Evolutionary conservation across 2,329 filamentous ascomycete species (phyloP).

Genomic region (Cadophora gregata): DNA sequence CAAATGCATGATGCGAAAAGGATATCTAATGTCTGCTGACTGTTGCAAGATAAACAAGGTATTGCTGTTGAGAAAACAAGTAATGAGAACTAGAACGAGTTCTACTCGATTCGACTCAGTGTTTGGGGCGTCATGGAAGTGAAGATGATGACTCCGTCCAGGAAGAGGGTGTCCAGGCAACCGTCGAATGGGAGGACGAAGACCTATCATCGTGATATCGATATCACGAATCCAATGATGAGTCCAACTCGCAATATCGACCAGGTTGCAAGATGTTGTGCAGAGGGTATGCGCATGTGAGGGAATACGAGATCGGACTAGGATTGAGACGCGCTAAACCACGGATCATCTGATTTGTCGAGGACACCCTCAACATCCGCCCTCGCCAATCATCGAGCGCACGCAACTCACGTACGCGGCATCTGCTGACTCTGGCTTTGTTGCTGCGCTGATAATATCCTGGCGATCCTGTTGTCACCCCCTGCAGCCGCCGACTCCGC

Average conservation of each 20-base stretch:
- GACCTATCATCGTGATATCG: conserved; percentile 12
- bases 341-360: conserved; percentile 37
- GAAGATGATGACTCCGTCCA: conserved; percentile 1
- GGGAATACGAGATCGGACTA: conserved; percentile 34
- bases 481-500: conserved; percentile 36
- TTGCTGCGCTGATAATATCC: conserved; percentile 37
- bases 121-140: conserved; percentile 1
- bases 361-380: conserved; percentile 39
- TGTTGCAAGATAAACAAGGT: conserved; percentile 21
- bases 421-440: conserved; percentile 42
- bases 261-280: conserved; percentile 24
- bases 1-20: conserved; percentile 21
- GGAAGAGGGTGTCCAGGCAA: conserved; percentile 23
- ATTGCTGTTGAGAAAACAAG: conserved; percentile 15
- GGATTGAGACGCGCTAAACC: conserved; percentile 32
- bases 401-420: conserved; percentile 37
- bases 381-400: conserved; percentile 34
- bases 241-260: conserved; percentile 5
- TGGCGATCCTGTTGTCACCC: conserved; percentile 36
- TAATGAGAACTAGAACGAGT: neutral
- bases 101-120: conserved; percentile 1
- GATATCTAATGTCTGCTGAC: conserved; percentile 18
- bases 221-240: conserved; percentile 16
- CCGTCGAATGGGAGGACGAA: conserved; percentile 15
- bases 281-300: conserved; percentile 32